Conservation (phyloP, 2,329 filamentous ascomycete genomes). For the Metarhizium guizhouense region DNA sequence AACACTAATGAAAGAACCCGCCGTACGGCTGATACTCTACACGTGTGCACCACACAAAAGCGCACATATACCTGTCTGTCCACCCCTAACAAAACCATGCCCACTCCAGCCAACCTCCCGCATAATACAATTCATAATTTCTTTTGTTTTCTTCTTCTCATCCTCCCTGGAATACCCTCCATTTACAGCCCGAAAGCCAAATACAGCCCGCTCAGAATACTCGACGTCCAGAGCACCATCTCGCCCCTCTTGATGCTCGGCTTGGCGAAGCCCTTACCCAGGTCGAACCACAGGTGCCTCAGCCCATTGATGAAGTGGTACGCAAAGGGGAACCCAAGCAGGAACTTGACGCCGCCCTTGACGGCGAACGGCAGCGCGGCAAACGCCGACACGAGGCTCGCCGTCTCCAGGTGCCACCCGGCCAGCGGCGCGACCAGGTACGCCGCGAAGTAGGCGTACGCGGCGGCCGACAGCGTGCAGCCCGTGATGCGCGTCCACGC, state of each 20-base stretch:
- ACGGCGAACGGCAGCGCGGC: conserved; percentile 48
- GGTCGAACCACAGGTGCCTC: conserved; percentile 45
- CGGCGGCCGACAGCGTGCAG: conserved; percentile 55
- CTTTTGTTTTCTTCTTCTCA: not conserved
- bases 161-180: not conserved
- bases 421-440: conserved; percentile 74
- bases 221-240: conserved; percentile 38
- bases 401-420: conserved; percentile 53
- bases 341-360: conserved; percentile 49
- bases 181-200: conserved; percentile 40
- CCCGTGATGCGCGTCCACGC: conserved; percentile 81
- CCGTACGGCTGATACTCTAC: not conserved
- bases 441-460: conserved; percentile 72
- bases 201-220: conserved; percentile 32
- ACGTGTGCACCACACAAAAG: not conserved
- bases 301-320: conserved; percentile 49
- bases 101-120: not conserved
- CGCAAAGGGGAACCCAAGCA: conserved; percentile 48
- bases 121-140: not conserved
- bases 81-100: not conserved
- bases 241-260: conserved; percentile 35
- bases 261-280: conserved; percentile 42
- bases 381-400: conserved; percentile 51
- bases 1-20: not conserved
- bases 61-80: not conserved